Percentiles rank a stretch among this genome's conserved stretches.
Evolutionary conservation across 2,329 filamentous ascomycete species (phyloP).

Genomic region (Ceratocystis destructans): DNA sequence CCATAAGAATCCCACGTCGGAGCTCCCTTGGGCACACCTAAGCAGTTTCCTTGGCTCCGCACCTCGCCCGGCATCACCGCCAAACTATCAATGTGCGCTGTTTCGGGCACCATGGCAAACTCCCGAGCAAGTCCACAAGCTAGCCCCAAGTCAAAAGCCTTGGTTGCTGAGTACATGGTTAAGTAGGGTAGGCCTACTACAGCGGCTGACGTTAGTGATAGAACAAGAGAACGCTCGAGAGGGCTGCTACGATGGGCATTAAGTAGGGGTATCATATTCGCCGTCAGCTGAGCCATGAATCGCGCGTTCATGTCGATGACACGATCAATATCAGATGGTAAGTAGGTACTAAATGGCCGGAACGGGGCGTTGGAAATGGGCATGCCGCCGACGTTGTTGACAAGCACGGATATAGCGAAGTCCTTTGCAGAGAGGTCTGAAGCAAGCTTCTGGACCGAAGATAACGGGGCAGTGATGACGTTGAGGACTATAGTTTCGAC

Average conservation of each 20-base stretch:
- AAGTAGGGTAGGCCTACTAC: slow-evolving; percentile 24
- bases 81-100: slow-evolving; percentile 24
- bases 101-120: slow-evolving; percentile 21
- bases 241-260: neutral
- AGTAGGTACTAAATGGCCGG: slow-evolving; percentile 23
- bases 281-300: slow-evolving; percentile 28
- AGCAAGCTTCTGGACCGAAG: neutral
- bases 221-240: slow-evolving; percentile 17
- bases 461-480: neutral
- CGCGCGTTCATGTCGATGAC: slow-evolving; percentile 26
- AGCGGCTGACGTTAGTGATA: slow-evolving; percentile 25
- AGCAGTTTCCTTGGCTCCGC: slow-evolving; percentile 22
- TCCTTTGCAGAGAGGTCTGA: slow-evolving; percentile 23
- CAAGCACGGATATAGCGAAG: slow-evolving; percentile 25
- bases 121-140: slow-evolving; percentile 24
- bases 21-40: slow-evolving; percentile 18
- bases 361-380: slow-evolving; percentile 24
- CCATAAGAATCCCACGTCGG: slow-evolving; percentile 15
- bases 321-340: slow-evolving; percentile 24
- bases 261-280: slow-evolving; percentile 24
- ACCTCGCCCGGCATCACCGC: slow-evolving; percentile 25
- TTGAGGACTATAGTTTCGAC: neutral
- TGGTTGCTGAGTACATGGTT: slow-evolving; percentile 25
- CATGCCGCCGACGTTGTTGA: slow-evolving; percentile 27
- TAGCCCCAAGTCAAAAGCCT: slow-evolving; percentile 26